phyloP scores from a whole-genome alignment of 2,329 filamentous ascomycete genomes.

The Exophiala sideris region DNA sequence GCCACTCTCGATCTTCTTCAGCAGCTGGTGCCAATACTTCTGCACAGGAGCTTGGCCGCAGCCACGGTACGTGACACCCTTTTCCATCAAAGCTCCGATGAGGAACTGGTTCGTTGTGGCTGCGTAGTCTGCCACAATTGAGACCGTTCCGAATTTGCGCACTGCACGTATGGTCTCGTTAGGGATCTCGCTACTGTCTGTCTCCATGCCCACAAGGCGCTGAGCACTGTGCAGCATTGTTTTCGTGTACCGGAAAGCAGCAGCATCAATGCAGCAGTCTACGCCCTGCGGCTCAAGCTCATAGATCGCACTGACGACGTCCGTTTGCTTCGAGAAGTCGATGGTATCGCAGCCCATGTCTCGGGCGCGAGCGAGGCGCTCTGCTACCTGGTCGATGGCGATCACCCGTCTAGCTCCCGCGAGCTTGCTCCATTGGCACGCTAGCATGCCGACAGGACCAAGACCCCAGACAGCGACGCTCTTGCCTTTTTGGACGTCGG shows the following conservation, averaged over 20 bases:
- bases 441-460: constrained; percentile 15
- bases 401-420: constrained; percentile 70
- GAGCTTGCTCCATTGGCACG: constrained; percentile 56
- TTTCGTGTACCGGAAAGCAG: constrained; percentile 55
- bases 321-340: constrained; percentile 62
- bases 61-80: constrained; percentile 33
- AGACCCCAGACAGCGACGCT: constrained; percentile 18
- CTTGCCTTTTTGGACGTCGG: constrained; percentile 43
- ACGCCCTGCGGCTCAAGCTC: constrained; percentile 67
- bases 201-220: constrained; percentile 62
- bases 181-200: constrained; percentile 63
- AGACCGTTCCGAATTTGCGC: constrained; percentile 49
- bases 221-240: constrained; percentile 53
- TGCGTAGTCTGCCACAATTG: constrained; percentile 54
- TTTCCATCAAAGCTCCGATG: constrained; percentile 35
- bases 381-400: constrained; percentile 65
- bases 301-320: constrained; percentile 66
- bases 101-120: constrained; percentile 6
- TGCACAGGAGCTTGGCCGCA: constrained; percentile 71
- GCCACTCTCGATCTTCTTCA: constrained; percentile 45
- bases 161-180: constrained; percentile 48
- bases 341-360: constrained; percentile 6
- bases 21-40: constrained; percentile 50
- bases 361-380: constrained; percentile 26
- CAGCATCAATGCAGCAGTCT: constrained; percentile 64